Conservation (phyloP, 305 asterid genomes). For the Fraxinus angustifolia region DNA sequence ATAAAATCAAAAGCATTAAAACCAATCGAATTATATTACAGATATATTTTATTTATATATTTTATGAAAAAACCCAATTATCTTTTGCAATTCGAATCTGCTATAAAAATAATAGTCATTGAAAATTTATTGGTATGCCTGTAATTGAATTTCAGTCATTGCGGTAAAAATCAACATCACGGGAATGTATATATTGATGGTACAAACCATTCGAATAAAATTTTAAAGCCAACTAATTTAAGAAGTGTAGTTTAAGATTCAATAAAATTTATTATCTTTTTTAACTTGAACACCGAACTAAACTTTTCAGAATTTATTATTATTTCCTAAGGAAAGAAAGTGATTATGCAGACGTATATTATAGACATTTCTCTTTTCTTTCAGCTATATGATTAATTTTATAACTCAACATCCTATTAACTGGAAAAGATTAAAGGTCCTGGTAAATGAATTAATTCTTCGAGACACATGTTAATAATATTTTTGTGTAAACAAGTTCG, state of each 20-base stretch:
- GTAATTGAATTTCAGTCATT: background rate
- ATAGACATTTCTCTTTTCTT: background rate
- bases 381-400: background rate
- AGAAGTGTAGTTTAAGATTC: background rate
- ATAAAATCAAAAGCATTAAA: background rate
- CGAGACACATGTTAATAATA: background rate
- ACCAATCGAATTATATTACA: background rate
- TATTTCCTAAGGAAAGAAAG: background rate
- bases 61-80: background rate
- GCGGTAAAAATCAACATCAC: background rate
- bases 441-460: background rate
- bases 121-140: too few relatives aligned
- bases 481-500: background rate
- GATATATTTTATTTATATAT: too few relatives aligned
- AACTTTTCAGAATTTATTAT: background rate
- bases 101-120: too few relatives aligned
- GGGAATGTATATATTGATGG: background rate
- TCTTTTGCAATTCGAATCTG: background rate
- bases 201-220: too few relatives aligned
- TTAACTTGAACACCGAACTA: background rate
- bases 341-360: background rate
- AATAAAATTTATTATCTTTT: background rate
- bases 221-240: too few relatives aligned
- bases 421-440: too few relatives aligned
- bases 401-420: too few relatives aligned